Conservation (phyloP, 805 yeast genomes). For the Kregervanrija delftensis region DNA sequence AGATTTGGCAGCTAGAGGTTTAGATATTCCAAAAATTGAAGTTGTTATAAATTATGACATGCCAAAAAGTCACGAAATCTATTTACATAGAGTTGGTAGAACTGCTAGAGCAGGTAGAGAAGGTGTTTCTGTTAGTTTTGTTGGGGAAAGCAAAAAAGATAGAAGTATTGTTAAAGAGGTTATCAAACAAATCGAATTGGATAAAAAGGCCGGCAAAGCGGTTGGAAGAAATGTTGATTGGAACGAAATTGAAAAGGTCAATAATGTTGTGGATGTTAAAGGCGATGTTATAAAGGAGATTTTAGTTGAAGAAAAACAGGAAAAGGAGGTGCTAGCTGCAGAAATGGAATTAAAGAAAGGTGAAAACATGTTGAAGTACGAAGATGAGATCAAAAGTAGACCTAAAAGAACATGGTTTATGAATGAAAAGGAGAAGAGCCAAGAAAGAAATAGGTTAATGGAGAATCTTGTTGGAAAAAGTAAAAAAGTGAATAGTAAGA, state of each 20-base stretch:
- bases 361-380: slow-evolving; percentile 72
- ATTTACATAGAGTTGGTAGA: slow-evolving; percentile 97
- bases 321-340: slow-evolving; percentile 78
- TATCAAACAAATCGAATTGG: slow-evolving; percentile 55
- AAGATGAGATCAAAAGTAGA: slow-evolving; percentile 76
- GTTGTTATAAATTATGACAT: slow-evolving; percentile 90
- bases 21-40: slow-evolving; percentile 97
- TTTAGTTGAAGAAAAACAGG: slow-evolving; percentile 79
- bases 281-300: slow-evolving; percentile 63
- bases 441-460: slow-evolving; percentile 26
- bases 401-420: slow-evolving; percentile 98
- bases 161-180: slow-evolving; percentile 89
- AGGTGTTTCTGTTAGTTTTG: slow-evolving; percentile 89
- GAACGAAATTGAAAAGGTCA: slow-evolving; percentile 68
- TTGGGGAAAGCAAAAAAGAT: slow-evolving; percentile 85
- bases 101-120: slow-evolving; percentile 99
- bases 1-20: slow-evolving; percentile 97
- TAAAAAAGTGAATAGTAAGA: slow-evolving; percentile 55
- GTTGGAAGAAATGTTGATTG: slow-evolving; percentile 92
- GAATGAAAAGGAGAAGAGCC: slow-evolving; percentile 45
- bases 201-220: slow-evolving; percentile 45
- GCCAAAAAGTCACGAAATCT: slow-evolving; percentile 89
- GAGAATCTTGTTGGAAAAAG: slow-evolving; percentile 34
- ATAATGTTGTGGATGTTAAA: slow-evolving; percentile 54
- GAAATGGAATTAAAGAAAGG: slow-evolving; percentile 89